Conservation (phyloP, 2,329 filamentous ascomycete genomes). For the Xylariaceae sp. region DNA sequence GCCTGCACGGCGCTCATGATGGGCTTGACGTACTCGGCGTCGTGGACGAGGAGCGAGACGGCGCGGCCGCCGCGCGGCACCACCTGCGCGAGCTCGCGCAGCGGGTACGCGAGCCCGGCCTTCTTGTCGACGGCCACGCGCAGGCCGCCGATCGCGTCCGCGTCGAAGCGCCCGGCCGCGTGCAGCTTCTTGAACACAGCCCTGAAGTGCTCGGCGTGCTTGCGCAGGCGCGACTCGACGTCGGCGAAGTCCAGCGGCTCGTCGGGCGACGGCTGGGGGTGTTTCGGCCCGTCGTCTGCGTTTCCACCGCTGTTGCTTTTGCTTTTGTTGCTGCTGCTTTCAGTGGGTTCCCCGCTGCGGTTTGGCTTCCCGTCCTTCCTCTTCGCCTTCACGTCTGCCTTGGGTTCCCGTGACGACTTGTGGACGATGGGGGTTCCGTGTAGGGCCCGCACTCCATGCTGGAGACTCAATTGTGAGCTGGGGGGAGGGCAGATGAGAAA, state of each 20-base stretch:
- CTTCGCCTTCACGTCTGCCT: slow-evolving; percentile 1
- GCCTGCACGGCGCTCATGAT: slow-evolving; percentile 62
- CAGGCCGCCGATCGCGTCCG: slow-evolving; percentile 54
- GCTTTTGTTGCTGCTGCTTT: slow-evolving; percentile 4
- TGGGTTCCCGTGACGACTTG: not conserved
- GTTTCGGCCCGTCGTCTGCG: slow-evolving; percentile 27
- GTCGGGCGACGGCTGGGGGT: slow-evolving; percentile 45
- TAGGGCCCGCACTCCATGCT: slow-evolving; percentile 3
- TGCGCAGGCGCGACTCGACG: slow-evolving; percentile 51
- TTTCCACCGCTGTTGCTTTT: slow-evolving; percentile 2
- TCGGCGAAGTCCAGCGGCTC: slow-evolving; percentile 58
- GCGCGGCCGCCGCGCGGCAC: slow-evolving; percentile 52
- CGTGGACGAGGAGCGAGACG: slow-evolving; percentile 47
- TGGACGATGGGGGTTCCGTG: slow-evolving; percentile 8
- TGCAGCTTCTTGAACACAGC: slow-evolving; percentile 50
- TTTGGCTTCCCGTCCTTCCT: slow-evolving; percentile 18
- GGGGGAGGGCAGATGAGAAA: not conserved
- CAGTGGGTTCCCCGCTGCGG: slow-evolving; percentile 1
- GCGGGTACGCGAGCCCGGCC: slow-evolving; percentile 47
- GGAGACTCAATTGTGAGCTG: not conserved
- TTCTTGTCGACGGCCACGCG: slow-evolving; percentile 45
- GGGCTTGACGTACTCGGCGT: slow-evolving; percentile 54
- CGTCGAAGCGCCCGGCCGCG: slow-evolving; percentile 58
- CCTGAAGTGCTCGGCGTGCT: slow-evolving; percentile 50
- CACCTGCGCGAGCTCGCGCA: slow-evolving; percentile 62